These are phyloP conservation scores for Pseudogymnoascus sp. DNA, from an alignment of 2,329 filamentous ascomycete genomes.

Conservation along the genomic window DNA sequence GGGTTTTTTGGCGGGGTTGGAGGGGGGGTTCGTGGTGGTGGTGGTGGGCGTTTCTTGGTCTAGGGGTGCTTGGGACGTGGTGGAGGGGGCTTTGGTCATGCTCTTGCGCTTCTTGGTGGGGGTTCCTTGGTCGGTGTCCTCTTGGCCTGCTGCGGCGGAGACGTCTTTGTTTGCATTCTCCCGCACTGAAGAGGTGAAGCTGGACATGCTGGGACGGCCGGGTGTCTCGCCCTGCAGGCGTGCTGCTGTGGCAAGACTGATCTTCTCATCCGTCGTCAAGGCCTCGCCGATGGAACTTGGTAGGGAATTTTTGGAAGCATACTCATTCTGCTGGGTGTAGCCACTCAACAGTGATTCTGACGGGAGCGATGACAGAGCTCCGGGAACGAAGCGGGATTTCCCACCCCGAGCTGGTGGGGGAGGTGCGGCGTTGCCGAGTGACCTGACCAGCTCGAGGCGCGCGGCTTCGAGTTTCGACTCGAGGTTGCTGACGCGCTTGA, in stretches of 20 bases:
- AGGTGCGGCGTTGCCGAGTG: constrained; percentile 30
- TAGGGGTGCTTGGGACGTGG: background rate
- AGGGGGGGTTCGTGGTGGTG: background rate
- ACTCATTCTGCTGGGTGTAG: constrained; percentile 17
- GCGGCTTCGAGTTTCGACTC: constrained; percentile 50
- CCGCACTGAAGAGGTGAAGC: background rate
- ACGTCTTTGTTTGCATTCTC: background rate
- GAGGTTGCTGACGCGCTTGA: constrained; percentile 52
- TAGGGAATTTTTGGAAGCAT: background rate
- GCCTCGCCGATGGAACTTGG: background rate
- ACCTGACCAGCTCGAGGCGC: constrained; percentile 40
- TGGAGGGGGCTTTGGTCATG: background rate
- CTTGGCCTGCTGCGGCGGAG: background rate
- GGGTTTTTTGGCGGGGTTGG: background rate
- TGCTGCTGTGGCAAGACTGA: background rate
- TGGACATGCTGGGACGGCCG: background rate
- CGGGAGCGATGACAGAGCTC: constrained; percentile 36
- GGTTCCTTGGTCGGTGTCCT: background rate
- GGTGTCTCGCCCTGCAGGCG: background rate
- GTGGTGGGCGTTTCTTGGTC: background rate
- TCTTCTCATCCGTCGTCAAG: background rate
- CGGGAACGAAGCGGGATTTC: constrained; percentile 34
- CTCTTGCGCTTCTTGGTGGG: background rate
- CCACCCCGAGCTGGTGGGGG: constrained; percentile 23
- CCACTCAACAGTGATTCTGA: constrained; percentile 37